Base-by-base conservation (phyloP, 106 monocot species). In the Allium cepa region DNA sequence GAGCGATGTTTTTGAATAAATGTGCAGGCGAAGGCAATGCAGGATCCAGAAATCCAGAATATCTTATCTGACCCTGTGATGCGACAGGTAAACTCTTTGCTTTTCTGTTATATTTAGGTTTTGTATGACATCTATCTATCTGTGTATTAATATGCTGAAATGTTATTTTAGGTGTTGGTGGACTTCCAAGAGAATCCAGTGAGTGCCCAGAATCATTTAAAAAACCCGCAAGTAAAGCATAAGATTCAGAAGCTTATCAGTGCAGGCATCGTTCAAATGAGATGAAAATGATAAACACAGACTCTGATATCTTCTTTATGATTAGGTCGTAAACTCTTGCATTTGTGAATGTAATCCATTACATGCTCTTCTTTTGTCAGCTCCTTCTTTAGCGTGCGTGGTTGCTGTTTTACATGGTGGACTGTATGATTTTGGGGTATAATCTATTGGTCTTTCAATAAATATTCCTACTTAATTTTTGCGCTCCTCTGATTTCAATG, bases 191-290 rank as follows among this genome's bases (percentile, higher is more conserved):
- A 94, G 73, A 94, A 84, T 57, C 93, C 93, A 0, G 67, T 46
- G 66, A 36, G 82, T 46, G 81, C 89, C 4, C 93, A 94, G 71
- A 79, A 84, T 13, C 93, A 94, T 64, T 71, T 94, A 60, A 94
- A 90, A 80, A 94, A 87, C 60, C 89, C 86, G 4, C 89, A 89
- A 56, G 86, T 94, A 2, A 84, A 86, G 93, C 68, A 82, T 18
- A 94, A 94, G 74, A 94, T 94, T 46, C 93, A 94, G 79, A 94
- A 90, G 73, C 89, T 94, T 26, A 71, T 87, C 11, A 75, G 86
- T 49, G 89, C 93, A 1, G 94, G 94, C 45, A 94, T 94, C 14
- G 94, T 94, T 15, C 94, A 94, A 53, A 94, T 94, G 85, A 87
- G 75, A 78, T 94, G 61, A 74, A 36, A 36, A 36, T 36, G 36